Percentiles rank a stretch among this genome's conserved stretches.
phyloP scores from a whole-genome alignment of 2,329 filamentous ascomycete species.

The Monosporascus sp. region DNA sequence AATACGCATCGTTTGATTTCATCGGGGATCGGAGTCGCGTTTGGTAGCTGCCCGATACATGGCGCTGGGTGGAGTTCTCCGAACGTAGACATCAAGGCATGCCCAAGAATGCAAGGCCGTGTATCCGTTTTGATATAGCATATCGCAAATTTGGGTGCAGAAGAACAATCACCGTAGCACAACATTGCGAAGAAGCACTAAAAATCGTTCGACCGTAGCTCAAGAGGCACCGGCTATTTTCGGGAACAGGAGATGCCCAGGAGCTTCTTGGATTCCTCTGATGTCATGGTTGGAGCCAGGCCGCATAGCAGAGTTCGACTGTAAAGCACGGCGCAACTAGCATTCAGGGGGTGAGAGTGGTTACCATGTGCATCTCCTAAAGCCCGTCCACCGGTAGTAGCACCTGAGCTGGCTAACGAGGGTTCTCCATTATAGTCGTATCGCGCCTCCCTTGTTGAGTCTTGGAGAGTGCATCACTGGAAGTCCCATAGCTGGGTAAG shows the following conservation, averaged over 20 bases:
- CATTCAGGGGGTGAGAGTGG: neutral
- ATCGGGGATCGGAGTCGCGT: constrained; percentile 14
- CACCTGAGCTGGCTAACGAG: neutral
- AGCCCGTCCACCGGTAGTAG: neutral
- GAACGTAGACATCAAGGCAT: constrained; percentile 16
- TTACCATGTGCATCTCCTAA: neutral
- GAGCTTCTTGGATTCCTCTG: neutral
- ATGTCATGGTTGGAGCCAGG: neutral
- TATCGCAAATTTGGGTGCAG: constrained; percentile 17
- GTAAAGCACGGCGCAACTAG: neutral
- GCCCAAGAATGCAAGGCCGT: constrained; percentile 14
- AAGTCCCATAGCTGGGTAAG: constrained; percentile 61
- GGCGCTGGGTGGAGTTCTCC: constrained; percentile 17
- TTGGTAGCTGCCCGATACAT: constrained; percentile 22
- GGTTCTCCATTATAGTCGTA: neutral
- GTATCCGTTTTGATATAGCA: constrained; percentile 16
- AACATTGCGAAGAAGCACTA: constrained; percentile 9
- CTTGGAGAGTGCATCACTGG: constrained; percentile 15
- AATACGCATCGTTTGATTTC: constrained; percentile 24
- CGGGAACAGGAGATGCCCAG: neutral
- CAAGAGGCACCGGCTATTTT: constrained; percentile 3
- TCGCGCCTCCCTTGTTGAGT: neutral
- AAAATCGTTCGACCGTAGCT: neutral
- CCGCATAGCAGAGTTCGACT: neutral
- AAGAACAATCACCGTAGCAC: constrained; percentile 9